Conservation (phyloP, 202 grass and related monocot genomes). For the Zizania palustris region DNA sequence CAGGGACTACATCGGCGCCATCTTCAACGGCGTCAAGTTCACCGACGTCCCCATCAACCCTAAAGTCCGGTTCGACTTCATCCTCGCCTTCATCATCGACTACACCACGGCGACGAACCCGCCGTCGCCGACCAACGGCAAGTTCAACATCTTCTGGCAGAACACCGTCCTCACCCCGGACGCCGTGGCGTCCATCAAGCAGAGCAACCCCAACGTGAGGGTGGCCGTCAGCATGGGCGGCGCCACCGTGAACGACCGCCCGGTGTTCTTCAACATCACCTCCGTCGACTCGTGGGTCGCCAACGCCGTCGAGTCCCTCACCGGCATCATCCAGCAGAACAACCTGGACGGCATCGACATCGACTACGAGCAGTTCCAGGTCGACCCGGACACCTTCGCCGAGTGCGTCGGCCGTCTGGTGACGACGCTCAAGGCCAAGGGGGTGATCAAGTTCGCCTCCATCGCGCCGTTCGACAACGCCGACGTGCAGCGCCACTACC, state of each 20-base stretch:
- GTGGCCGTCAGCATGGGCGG: constrained; percentile 72
- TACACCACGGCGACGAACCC: constrained; percentile 57
- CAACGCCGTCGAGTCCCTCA: constrained; percentile 64
- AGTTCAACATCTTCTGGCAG: constrained; percentile 75
- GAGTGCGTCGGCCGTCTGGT: constrained; percentile 68
- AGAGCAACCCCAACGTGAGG: constrained; percentile 56
- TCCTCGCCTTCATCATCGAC: constrained; percentile 68
- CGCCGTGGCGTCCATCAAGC: constrained; percentile 49
- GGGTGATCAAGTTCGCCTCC: constrained; percentile 72
- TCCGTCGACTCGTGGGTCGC: constrained; percentile 64
- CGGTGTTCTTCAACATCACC: constrained; percentile 58
- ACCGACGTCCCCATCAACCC: constrained; percentile 67
- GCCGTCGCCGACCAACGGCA: constrained; percentile 54
- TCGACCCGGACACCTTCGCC: constrained; percentile 55
- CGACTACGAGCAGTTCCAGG: constrained; percentile 73
- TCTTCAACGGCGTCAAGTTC: constrained; percentile 67
- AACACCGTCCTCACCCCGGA: constrained; percentile 45
- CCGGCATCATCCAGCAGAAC: constrained; percentile 43
- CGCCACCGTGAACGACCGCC: constrained; percentile 43
- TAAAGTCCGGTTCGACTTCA: constrained; percentile 50
- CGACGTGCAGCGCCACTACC: constrained; percentile 59
- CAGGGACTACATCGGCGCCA: constrained; percentile 71
- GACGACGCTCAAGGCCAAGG: constrained; percentile 54
- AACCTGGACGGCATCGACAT: constrained; percentile 72
- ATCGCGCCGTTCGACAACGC: constrained; percentile 64